Evolutionary conservation across 805 yeast genomes (phyloP).

Genomic region (Kuraishia borneana): DNA sequence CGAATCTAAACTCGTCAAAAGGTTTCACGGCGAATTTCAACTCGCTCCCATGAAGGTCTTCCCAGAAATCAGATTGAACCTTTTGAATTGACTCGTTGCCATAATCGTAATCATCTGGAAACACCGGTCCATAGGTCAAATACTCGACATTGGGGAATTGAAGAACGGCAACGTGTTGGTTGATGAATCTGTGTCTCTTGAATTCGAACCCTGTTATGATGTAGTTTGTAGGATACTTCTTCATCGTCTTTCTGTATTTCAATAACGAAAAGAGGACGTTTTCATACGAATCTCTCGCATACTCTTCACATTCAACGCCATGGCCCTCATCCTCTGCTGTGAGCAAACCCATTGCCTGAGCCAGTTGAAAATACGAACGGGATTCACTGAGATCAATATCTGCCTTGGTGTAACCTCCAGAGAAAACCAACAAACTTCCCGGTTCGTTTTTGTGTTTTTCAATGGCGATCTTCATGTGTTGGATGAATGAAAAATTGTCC

Average conservation of each 20-base stretch:
- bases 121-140: constrained; percentile 4
- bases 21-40: constrained; percentile 37
- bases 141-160: constrained; percentile 22
- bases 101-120: not conserved
- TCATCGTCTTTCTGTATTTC: constrained; percentile 34
- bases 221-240: constrained; percentile 36
- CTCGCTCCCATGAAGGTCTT: constrained; percentile 38
- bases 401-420: constrained; percentile 65
- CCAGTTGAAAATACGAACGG: constrained; percentile 39
- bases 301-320: constrained; percentile 43
- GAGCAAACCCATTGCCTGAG: constrained; percentile 19
- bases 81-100: constrained; percentile 7
- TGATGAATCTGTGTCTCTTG: constrained; percentile 48
- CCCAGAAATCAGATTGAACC: constrained; percentile 26
- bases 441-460: constrained; percentile 15
- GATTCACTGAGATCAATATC: constrained; percentile 53
- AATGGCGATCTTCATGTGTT: constrained; percentile 43
- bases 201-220: constrained; percentile 68
- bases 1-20: constrained; percentile 49
- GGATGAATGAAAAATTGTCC: constrained; percentile 55
- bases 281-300: constrained; percentile 72
- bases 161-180: constrained; percentile 43
- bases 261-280: constrained; percentile 54
- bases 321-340: constrained; percentile 3
- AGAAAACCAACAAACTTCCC: constrained; percentile 12